These are phyloP conservation scores for Mycocentrospora acerina DNA, from an alignment of 2,329 filamentous ascomycete species.

Conservation along the genomic window DNA sequence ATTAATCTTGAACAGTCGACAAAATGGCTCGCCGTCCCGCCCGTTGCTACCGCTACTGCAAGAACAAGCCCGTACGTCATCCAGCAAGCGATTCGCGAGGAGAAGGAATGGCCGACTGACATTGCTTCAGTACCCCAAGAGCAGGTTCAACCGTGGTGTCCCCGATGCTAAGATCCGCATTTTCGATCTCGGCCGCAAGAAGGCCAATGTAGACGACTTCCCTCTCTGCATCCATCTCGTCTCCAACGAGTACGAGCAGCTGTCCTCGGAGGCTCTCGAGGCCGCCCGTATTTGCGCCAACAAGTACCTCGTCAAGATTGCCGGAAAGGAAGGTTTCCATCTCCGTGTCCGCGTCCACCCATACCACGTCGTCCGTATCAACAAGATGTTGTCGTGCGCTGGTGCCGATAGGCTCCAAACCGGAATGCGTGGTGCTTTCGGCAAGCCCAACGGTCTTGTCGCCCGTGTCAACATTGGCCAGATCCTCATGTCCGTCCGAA, in stretches of 20 bases:
- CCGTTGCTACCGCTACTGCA: slow-evolving; percentile 99
- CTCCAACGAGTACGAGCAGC: slow-evolving; percentile 99
- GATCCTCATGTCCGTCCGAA: slow-evolving; percentile 96
- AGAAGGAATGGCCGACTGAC: slow-evolving; percentile 27
- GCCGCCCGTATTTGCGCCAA: slow-evolving; percentile 99
- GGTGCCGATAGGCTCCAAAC: slow-evolving; percentile 99
- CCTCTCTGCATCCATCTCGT: slow-evolving; percentile 96
- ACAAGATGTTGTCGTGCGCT: slow-evolving; percentile 99
- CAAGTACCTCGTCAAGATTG: slow-evolving; percentile 79
- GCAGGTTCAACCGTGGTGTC: slow-evolving; percentile 99
- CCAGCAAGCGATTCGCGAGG: slow-evolving; percentile 24
- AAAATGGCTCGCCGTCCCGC: slow-evolving; percentile 99
- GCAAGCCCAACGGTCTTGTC: slow-evolving; percentile 98
- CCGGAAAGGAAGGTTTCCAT: slow-evolving; percentile 73
- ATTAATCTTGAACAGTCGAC: slow-evolving; percentile 60
- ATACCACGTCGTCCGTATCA: slow-evolving; percentile 99
- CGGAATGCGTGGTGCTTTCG: slow-evolving; percentile 99
- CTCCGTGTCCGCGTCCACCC: slow-evolving; percentile 84
- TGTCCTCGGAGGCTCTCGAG: slow-evolving; percentile 99
- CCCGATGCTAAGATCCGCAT: slow-evolving; percentile 81
- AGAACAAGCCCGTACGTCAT: slow-evolving; percentile 85
- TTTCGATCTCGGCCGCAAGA: slow-evolving; percentile 99
- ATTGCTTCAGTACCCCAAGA: slow-evolving; percentile 92
- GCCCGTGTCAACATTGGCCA: slow-evolving; percentile 99
- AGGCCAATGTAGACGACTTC: slow-evolving; percentile 98